Percentiles rank a stretch among this genome's conserved stretches.
These are phyloP conservation scores for Megacollybia platyphylla DNA, from an alignment of 1,284 basidiomycete genomes.

Conservation along the genomic window DNA sequence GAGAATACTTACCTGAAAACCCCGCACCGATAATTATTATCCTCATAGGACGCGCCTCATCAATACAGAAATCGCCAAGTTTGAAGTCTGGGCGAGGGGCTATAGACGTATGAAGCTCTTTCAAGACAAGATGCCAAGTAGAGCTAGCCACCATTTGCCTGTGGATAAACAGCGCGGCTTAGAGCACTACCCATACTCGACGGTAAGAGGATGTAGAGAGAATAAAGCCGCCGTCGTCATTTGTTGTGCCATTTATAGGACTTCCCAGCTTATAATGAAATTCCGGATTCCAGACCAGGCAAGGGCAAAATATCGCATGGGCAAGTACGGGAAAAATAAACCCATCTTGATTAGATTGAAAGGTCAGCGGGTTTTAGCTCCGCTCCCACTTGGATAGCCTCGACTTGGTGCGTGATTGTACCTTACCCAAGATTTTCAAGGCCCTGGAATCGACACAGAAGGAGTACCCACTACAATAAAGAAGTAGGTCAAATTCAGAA, in stretches of 20 bases:
- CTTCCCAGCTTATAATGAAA: background rate
- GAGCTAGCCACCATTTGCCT: background rate
- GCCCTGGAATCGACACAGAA: background rate
- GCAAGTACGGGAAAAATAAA: too few species aligned
- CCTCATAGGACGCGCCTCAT: slow-evolving; percentile 34
- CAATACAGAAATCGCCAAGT: slow-evolving; percentile 26
- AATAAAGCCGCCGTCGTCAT: background rate
- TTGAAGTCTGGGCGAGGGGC: slow-evolving; percentile 7
- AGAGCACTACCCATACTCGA: too few species aligned
- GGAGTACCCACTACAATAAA: background rate
- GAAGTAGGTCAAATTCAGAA: background rate
- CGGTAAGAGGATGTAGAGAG: background rate
- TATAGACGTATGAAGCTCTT: background rate
- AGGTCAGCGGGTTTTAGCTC: too few species aligned
- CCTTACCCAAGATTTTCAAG: background rate
- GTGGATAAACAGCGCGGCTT: background rate
- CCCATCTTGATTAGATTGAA: too few species aligned
- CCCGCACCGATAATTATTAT: slow-evolving; percentile 42
- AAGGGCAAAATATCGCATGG: too few species aligned
- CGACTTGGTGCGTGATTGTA: too few species aligned
- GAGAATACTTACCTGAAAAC: slow-evolving; percentile 24
- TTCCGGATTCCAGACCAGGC: too few species aligned
- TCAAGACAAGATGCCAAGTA: background rate
- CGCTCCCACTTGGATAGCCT: too few species aligned
- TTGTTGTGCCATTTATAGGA: background rate